phyloP scores from a whole-genome alignment of 805 yeast genomes.

The Metschnikowia lunata region DNA sequence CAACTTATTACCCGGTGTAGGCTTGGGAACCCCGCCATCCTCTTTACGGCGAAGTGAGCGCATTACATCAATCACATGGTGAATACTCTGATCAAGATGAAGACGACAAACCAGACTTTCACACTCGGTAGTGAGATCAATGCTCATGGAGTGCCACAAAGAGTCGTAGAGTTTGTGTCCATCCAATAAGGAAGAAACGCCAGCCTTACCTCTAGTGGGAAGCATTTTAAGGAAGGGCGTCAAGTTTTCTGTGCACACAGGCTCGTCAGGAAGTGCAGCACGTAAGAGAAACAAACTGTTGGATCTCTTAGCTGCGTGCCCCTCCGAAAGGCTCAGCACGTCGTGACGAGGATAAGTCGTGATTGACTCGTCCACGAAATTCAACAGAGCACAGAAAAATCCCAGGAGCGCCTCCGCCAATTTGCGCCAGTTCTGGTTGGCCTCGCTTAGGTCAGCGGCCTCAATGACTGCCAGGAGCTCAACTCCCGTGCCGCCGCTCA shows the following conservation, averaged over 20 bases:
- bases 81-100: conserved; percentile 61
- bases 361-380: conserved; percentile 74
- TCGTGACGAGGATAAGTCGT: conserved; percentile 63
- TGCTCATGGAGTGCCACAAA: conserved; percentile 89
- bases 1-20: conserved; percentile 63
- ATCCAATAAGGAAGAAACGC: conserved; percentile 76
- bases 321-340: conserved; percentile 20
- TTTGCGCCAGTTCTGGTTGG: conserved; percentile 62
- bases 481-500: conserved; percentile 91
- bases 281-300: conserved; percentile 56
- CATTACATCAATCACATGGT: conserved; percentile 67
- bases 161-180: conserved; percentile 91
- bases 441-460: conserved; percentile 51
- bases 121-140: conserved; percentile 67
- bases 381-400: conserved; percentile 89
- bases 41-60: conserved; percentile 57
- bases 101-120: conserved; percentile 41
- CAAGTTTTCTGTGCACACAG: conserved; percentile 92
- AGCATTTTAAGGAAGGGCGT: conserved; percentile 88
- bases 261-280: conserved; percentile 91
- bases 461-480: conserved; percentile 87
- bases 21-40: conserved; percentile 73
- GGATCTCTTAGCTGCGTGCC: conserved; percentile 19
- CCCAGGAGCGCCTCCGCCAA: conserved; percentile 80
- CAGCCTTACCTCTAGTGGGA: conserved; percentile 90